Percentiles rank a stretch among this genome's conserved stretches.
These are phyloP conservation scores for Yamadazyma ubonensis DNA, from an alignment of 805 yeast genomes.

Conservation along the genomic window DNA sequence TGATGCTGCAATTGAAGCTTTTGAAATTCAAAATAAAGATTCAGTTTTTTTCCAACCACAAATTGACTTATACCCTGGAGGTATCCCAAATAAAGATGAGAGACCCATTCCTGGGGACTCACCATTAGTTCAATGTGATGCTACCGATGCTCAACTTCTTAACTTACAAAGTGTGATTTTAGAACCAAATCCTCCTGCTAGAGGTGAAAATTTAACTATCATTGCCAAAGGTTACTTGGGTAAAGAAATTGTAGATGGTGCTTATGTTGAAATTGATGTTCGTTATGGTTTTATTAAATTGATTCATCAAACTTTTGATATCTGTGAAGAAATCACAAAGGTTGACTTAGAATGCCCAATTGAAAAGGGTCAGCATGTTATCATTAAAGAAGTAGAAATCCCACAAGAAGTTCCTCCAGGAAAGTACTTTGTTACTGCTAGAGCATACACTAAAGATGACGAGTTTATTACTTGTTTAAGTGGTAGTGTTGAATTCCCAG, in stretches of 20 bases:
- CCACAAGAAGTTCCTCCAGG: constrained; percentile 97
- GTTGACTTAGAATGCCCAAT: constrained; percentile 88
- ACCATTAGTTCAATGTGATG: constrained; percentile 78
- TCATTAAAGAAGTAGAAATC: constrained; percentile 73
- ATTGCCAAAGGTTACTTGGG: constrained; percentile 66
- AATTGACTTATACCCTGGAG: constrained; percentile 11
- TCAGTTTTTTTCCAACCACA: neutral
- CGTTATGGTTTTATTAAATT: constrained; percentile 88
- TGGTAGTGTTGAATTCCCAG: constrained; percentile 62
- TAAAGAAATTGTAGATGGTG: constrained; percentile 68
- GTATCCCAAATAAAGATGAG: constrained; percentile 41
- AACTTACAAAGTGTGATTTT: constrained; percentile 58
- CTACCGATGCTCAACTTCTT: constrained; percentile 59
- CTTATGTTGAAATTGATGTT: constrained; percentile 93
- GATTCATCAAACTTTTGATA: constrained; percentile 84
- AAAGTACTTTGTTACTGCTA: constrained; percentile 77
- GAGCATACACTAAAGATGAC: constrained; percentile 86
- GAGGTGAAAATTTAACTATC: constrained; percentile 82
- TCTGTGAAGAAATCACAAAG: constrained; percentile 83
- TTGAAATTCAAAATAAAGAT: constrained; percentile 2
- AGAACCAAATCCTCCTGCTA: constrained; percentile 83
- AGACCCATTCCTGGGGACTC: constrained; percentile 89
- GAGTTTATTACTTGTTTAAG: constrained; percentile 80
- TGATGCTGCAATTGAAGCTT: constrained; percentile 17
- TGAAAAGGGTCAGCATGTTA: constrained; percentile 60